phyloP scores from a whole-genome alignment of 257 asterid species.

The Solanum infundibuliforme region DNA sequence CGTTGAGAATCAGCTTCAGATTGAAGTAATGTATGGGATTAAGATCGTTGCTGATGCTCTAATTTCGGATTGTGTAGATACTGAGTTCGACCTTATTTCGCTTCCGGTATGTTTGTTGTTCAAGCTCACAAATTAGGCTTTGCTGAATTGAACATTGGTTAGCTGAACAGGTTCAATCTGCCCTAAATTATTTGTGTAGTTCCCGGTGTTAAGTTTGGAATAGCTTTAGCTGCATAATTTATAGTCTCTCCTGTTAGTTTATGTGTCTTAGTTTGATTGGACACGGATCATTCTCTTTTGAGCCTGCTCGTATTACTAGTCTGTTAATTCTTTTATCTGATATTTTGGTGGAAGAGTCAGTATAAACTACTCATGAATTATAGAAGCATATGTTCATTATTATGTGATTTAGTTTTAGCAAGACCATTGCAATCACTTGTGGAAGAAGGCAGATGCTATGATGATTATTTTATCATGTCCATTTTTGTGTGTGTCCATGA shows the following conservation, averaged over 20 bases:
- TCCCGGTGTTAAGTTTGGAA: not conserved
- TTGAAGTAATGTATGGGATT: conserved; percentile 65
- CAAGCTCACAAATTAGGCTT: not conserved
- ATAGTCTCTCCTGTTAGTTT: not conserved
- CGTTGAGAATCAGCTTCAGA: conserved; percentile 62
- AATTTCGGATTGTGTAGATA: conserved; percentile 57
- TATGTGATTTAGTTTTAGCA: not conserved
- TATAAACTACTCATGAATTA: not conserved
- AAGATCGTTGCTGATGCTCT: conserved; percentile 83
- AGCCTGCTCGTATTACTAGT: not conserved
- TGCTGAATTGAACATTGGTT: not conserved
- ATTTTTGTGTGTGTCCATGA: not conserved
- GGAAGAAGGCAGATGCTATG: not conserved
- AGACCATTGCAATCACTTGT: not conserved
- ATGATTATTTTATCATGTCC: not conserved
- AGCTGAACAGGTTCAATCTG: not conserved
- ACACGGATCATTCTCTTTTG: not conserved
- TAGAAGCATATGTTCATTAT: not conserved
- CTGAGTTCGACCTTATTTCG: conserved; percentile 69
- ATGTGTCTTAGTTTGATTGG: not conserved
- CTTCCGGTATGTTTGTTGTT: conserved; percentile 48
- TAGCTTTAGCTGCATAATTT: not conserved
- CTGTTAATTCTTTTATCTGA: not conserved
- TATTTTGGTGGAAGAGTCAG: not conserved
- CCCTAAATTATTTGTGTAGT: not conserved